Evolutionary conservation across 169 alveolate genomes (phyloP), one percentile per base, ranked within the genome.

Genomic region (Eimeria zaria): DNA sequence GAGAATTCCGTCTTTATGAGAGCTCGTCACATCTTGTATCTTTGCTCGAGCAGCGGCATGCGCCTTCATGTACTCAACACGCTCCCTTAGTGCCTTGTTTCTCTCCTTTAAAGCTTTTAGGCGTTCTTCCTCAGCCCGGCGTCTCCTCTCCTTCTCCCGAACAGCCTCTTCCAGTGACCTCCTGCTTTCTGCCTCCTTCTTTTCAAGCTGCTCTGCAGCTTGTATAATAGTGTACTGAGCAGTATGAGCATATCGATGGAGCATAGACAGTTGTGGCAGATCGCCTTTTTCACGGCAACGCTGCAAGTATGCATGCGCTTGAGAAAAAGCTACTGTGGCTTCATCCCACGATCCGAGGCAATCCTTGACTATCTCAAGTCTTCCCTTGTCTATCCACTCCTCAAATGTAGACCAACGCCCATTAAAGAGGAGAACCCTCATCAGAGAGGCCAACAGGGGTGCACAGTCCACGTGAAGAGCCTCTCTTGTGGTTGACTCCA

Each of bases 261-360:
- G 48, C 14, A 78, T 39, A 0, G 91, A 81, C 30, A 91, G 73
- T 30, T 83, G 62, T 8, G 96, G 96, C 8, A 69, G 88, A 16
- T 91, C 96, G 60, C 89, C 78, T 30, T 62, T 62, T 27, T 41
- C 62, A 20, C n/a, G 83, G 53, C 74, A 64, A 5, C 69, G 58
- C 84, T 78, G 71, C 84, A 91, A 18, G 89, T 91, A 91, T 1
- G 39, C 91, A 22, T 91, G 74, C 1, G 96, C 96, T 39, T 41
- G 62, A 5, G 96, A 76, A 58, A 91, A 91, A 55, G 96, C 44
- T 62, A 78, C 14, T 67, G 58, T 60, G 36, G 89, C 91, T 73
- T 91, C 96, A 83, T 91, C 96, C 91, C 91, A 91, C 53, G 53
- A 30, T 11, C 96, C 96, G n/a, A 91, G 80, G 85, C 87, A 58